Evolutionary conservation across 768 basidiomycete genomes (phyloP), one percentile per base, ranked within the genome.

Genomic region (Tricholomella constricta): DNA sequence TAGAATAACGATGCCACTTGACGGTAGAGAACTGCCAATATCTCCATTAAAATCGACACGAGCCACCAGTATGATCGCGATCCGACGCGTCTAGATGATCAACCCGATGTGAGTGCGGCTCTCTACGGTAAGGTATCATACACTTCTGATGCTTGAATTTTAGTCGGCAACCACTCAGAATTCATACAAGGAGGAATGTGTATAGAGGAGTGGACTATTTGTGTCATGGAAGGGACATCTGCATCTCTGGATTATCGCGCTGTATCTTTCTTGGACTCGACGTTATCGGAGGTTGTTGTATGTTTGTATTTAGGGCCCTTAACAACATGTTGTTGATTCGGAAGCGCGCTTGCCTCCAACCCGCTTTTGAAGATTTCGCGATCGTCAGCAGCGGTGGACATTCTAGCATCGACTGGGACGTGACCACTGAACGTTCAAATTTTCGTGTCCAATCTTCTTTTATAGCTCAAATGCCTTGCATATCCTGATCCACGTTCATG

Each of bases 1-100:
- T 26, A 19, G 17, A 37, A 32, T 45, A 20, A 46, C 56, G 27
- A 53, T 51, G 19, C 26, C 23, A 51, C 35, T 6, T 48, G 34
- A 45, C 51, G 29, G 29, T 47, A 78, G 74, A 69, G 65, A 57
- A 74, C 75, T 40, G 75, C 77, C 45, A 79, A 79, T 55, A 81
- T 85, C 57, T 81, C 83, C 29, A 84, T 86, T 69, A 82, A 83
- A 68, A 81, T 86, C 51, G 81, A 85, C 62, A 85, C 84, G 7
- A 83, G 74, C 35, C 75, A 81, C 25, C 83, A 85, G 51, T 74
- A 71, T 42, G 63, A 69, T 42, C 73, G 66, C 29, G 82, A 83
- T 45, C 57, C 52, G 36, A 57, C 51, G 14, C 38, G 51, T 44
- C 53, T 51, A 36, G 58, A 57, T 45, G 51, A 48, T 46, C 54